These are phyloP conservation scores for Beauveria sp. DNA, from an alignment of 2,329 filamentous ascomycete genomes.

Conservation along the genomic window DNA sequence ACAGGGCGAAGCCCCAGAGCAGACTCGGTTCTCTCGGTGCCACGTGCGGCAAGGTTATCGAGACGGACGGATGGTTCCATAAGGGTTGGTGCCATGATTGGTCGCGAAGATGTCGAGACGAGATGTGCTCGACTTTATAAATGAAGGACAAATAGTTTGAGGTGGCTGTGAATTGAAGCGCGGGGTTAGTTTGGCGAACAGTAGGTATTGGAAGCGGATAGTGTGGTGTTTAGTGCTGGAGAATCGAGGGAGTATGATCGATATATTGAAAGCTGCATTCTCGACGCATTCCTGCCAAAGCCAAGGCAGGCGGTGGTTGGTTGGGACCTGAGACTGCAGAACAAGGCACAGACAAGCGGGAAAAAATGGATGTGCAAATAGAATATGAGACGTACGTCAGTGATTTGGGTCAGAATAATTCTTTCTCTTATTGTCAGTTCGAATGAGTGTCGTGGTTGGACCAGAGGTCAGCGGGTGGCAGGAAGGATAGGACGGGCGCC, in stretches of 20 bases:
- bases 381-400: constrained; percentile 1
- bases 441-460: constrained; percentile 11
- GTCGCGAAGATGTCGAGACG: constrained; percentile 13
- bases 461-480: constrained; percentile 9
- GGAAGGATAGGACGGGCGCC: constrained; percentile 33
- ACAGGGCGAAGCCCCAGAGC: constrained; percentile 6
- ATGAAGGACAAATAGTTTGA: constrained; percentile 17
- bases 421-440: background rate
- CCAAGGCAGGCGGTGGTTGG: background rate
- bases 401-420: background rate
- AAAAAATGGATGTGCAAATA: background rate
- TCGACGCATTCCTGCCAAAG: background rate
- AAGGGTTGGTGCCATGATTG: constrained; percentile 10
- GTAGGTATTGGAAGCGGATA: background rate
- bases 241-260: background rate
- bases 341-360: background rate
- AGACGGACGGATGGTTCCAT: constrained; percentile 8
- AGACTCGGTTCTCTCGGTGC: background rate
- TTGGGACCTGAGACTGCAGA: background rate
- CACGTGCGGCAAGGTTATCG: background rate
- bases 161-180: background rate
- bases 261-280: constrained; percentile 10
- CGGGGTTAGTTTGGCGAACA: background rate
- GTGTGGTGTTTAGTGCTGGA: background rate
- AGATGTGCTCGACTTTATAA: constrained; percentile 11